Base-by-base conservation (phyloP, 495 filamentous ascomycete species). In the Annulohypoxylon moriforme region DNA sequence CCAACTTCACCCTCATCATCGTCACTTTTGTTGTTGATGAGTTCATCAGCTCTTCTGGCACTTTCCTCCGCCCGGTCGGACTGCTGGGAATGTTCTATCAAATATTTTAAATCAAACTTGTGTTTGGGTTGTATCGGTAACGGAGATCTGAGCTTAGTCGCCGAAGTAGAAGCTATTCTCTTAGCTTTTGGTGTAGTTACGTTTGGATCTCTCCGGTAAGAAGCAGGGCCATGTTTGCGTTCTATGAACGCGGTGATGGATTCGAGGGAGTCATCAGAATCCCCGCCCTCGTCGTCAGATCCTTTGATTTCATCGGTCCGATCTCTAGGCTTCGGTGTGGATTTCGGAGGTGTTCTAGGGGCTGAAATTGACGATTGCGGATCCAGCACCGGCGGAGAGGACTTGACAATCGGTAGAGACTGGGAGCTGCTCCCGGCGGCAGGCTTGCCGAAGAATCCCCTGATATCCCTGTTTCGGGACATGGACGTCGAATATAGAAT, bases 221-320 rank as follows among this genome's bases (percentile, higher is more conserved):
- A 72, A 52, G 68, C 62, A 40, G 66, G 70, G 13, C 60, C 73
- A 20, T 49, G 33, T 55, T 73, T 76, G 18, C 58, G 69, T 13
- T 72, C 55, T 6, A 76, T 63, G 40, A 73, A 71, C 3, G 64
- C 64, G 11, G 71, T 70, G 47, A 78, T 74, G 7, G 76, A 78
- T 40, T 75, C 73, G 14, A 78, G 63, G 25, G 69, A 71, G 59
- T 69, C 77, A 60, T 89, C 83, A 0, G 88, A 89, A 65, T 88
- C 88, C 1, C 80, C 83, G 9, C 87, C 88, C 25, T 93, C 91
- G 59, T 89, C 89, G 72, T 94, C 92, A 0, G 92, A 94, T 63
- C 82, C 85, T 44, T 83, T 85, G 57, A 93, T 90, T 29, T 91
- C 86, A 18, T 77, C 74, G 53, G 82, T 75, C 40, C 76, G 77